Evolutionary conservation across 441 rosid species (phyloP).

Genomic region (Populus hybrid): DNA sequence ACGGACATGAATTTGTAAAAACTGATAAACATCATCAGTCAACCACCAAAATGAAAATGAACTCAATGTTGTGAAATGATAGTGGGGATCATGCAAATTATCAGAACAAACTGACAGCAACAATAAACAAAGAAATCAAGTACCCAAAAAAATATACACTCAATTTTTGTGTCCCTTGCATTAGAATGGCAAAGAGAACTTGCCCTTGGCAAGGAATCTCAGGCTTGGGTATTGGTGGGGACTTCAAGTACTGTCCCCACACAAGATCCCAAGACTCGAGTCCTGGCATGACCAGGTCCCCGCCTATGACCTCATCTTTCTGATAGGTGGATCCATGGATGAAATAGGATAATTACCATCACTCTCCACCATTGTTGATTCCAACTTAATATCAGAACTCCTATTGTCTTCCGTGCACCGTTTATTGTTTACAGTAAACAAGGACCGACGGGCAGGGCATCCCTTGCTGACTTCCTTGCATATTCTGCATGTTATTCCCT

Average conservation of each 20-base stretch:
- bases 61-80: too few relatives aligned
- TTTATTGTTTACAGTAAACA: background rate
- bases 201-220: too few relatives aligned
- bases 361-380: background rate
- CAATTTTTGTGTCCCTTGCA: too few relatives aligned
- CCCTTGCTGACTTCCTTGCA: background rate
- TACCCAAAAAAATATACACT: constrained; percentile 3
- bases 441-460: background rate
- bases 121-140: background rate
- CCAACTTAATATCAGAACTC: background rate
- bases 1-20: constrained; percentile 3
- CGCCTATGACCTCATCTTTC: too few relatives aligned
- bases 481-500: background rate
- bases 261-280: too few relatives aligned
- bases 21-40: constrained; percentile 9
- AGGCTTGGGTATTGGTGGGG: too few relatives aligned
- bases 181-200: too few relatives aligned
- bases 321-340: too few relatives aligned
- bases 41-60: background rate
- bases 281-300: too few relatives aligned
- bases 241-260: too few relatives aligned
- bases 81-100: background rate
- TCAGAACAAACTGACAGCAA: background rate
- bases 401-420: background rate
- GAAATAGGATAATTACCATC: background rate